Evolutionary conservation across 2,329 filamentous ascomycete genomes (phyloP), one percentile per base, ranked within the genome.

Genomic region (Hyphodiscus sp.): DNA sequence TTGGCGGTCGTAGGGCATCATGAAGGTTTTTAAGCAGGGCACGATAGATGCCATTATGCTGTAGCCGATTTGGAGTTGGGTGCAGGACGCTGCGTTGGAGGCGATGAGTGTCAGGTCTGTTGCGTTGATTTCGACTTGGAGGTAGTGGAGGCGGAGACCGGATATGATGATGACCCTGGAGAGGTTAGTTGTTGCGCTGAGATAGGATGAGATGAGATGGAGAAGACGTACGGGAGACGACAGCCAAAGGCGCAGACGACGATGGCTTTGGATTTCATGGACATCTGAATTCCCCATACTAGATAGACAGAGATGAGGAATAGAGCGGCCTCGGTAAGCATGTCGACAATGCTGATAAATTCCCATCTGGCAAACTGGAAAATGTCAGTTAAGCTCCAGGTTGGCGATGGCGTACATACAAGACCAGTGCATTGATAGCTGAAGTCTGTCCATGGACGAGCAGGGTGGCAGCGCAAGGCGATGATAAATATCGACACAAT

Each of bases 1-100:
- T 13, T 38, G 33, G 33, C 33, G 33, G 4, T 53, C 51, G 42
- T 44, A 47, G 33, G 64, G 71, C 2, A 67, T 64, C 57, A 74
- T 67, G 53, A 75, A 76, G 5, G 72, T 71, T 41, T 72, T 70
- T 20, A 76, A 65, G 47, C 71, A 73, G 0, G 73, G 72, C 11
- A 71, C 67, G 0, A 70, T 72, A 15, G 70, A 69, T 18, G 72
- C 67, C 2, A 74, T 63, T 11, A 76, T 66, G 41, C 67, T 68
- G 49, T 73, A 71, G 50, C 68, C 65, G 7, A 75, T 58, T 53
- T 75, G 68, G 45, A 72, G 61, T 53, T 75, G 72, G 0, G 69
- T 69, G 45, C 68, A 67, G 1, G 73, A 63, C 1, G 61, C 65
- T 2, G 68, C 64, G 13, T 68, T 61, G n/a, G 69, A 66, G 20